phyloP scores from a whole-genome alignment of 805 yeast species.

The Cyberlindnera euphorbiiphila region DNA sequence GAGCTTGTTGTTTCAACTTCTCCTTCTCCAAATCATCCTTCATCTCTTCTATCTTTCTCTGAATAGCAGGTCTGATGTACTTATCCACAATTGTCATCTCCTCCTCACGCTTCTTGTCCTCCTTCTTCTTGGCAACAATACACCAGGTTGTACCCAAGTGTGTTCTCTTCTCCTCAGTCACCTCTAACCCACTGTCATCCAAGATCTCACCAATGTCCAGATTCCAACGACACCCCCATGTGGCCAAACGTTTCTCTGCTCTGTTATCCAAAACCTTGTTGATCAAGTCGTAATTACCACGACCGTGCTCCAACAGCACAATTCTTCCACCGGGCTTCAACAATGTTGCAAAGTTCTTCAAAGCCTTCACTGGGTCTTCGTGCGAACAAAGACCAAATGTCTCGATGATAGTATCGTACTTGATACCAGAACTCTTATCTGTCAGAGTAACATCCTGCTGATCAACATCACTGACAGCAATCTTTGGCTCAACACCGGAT shows the following conservation, averaged over 20 bases:
- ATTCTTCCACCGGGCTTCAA: slow-evolving; percentile 90
- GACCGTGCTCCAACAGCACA: slow-evolving; percentile 86
- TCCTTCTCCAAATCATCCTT: slow-evolving; percentile 14
- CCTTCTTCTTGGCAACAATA: slow-evolving; percentile 70
- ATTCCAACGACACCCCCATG: slow-evolving; percentile 99
- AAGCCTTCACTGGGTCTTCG: slow-evolving; percentile 82
- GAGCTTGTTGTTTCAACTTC: slow-evolving; percentile 1
- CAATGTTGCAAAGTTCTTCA: slow-evolving; percentile 65
- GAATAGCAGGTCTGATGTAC: slow-evolving; percentile 39
- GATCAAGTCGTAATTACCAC: slow-evolving; percentile 74
- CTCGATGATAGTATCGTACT: slow-evolving; percentile 89
- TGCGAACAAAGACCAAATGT: slow-evolving; percentile 96
- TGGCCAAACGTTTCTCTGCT: slow-evolving; percentile 76
- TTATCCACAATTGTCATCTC: slow-evolving; percentile 50
- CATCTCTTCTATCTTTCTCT: slow-evolving; percentile 24
- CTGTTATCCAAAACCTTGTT: slow-evolving; percentile 78
- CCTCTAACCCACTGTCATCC: slow-evolving; percentile 77
- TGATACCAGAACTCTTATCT: slow-evolving; percentile 36
- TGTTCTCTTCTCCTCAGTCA: slow-evolving; percentile 72
- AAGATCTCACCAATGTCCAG: slow-evolving; percentile 86
- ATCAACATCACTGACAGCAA: slow-evolving; percentile 25
- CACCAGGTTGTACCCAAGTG: slow-evolving; percentile 95
- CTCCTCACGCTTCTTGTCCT: slow-evolving; percentile 48
- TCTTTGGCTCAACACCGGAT: slow-evolving; percentile 9
- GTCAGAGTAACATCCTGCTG: slow-evolving; percentile 24